Base-by-base conservation (phyloP, 257 asterid species). In the Solanum infundibuliforme region DNA sequence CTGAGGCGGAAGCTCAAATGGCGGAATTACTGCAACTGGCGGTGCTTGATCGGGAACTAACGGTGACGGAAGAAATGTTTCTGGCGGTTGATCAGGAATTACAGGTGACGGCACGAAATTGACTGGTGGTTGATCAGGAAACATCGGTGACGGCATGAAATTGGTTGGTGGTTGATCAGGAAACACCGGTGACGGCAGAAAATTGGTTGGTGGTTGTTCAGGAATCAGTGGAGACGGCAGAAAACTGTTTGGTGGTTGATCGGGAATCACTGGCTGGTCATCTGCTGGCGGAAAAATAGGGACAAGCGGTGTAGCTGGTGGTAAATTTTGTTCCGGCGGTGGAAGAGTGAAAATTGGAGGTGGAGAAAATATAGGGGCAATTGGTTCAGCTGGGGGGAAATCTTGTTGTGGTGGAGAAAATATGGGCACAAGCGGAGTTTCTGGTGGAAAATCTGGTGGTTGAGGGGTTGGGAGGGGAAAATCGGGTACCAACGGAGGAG, bases 401-500 rank as follows among this genome's bases (percentile, higher is more conserved):
- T 77, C 58, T 77, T 77, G 84, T 74, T 74, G 18, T 35, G 83
- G 83, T 74, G 83, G 83, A 74, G 83, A 35, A 75, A 75, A 38
- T 75, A 75, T 75, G 21, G 83, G 58, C 7, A 75, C 83, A 3
- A 75, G 83, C 3, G 83, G 83, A 75, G 83, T 38, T 81, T 81
- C 39, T 5, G 85, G 84, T 41, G 84, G 84, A n/a, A 77, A 77
- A 25, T 77, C 62, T 77, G 84, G 85, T 81, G 60, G 27, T 81
- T 81, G 85, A 81, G 68, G 85, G 1, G 85, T 18, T 43, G 85
- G 41, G 68, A 46, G 9, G 18, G 85, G 85, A 5, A 81, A 27
- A 81, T 81, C 20, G 27, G 85, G 85, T 46, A 46, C 85, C n/a
- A 81, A 29, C 8, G 85, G 85, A 5, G 85, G 90, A 46, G 90